Base-by-base conservation (phyloP, 257 asterid species). In the Eustoma russellianum region DNA sequence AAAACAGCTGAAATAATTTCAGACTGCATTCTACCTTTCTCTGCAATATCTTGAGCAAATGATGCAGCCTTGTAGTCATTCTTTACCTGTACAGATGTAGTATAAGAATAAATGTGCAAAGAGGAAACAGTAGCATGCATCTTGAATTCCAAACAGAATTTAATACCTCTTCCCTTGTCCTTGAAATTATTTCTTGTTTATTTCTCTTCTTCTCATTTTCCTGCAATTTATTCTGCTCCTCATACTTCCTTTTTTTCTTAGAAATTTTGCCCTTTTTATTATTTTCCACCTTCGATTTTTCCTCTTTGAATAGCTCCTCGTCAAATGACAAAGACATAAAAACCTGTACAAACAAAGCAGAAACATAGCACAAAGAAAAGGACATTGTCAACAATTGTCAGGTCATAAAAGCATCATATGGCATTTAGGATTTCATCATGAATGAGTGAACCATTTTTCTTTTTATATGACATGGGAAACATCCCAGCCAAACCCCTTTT, bases 31-130 rank as follows among this genome's bases (percentile, higher is more conserved):
- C 68, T 79, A 70, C 77, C 83, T 66, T 69, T 76, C 73, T 85
- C 99, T 52, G 70, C 70, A 52, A 84, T 78, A 73, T 92, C 99
- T 75, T 77, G 86, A 72, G 83, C 77, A 67, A 72, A 67, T 61
- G 97, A 80, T 52, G 93, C 93, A 73, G 97, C 83, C 61, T 77
- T 87, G 48, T 72, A 81, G 61, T 92, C 99, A 46, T 93, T 81
- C 65, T 67, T 77, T 55, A 92, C 97, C 99, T 92, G 83, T 50
- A 57, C 53, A 57, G 52, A 51, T 33, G 70, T 62, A 57, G 58
- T 35, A 51, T 61, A 34, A 66, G 61, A 58, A 33, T 28, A 53
- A 19, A 51, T 44, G n/a, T 53, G 33, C 24, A 33, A 33, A 13
- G 6, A 12, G 13, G 11, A 54, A 13, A 40, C 24, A 12, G 6